These are phyloP conservation scores for Leccinum brunneo-olivaceum DNA, from an alignment of 1,284 basidiomycete species.

Conservation along the genomic window DNA sequence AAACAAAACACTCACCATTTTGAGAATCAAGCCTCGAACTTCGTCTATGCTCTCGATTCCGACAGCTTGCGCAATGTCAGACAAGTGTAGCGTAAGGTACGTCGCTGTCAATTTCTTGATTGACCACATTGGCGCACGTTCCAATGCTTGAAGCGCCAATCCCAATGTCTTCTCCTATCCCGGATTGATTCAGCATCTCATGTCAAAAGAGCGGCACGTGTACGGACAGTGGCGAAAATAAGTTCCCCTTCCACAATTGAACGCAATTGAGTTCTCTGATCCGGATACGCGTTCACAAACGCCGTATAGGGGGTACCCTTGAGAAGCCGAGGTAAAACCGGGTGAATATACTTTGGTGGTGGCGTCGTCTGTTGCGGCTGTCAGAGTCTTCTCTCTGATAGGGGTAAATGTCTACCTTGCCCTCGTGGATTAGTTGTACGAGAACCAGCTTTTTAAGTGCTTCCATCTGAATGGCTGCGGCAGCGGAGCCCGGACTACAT, in stretches of 20 bases:
- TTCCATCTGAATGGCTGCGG: conserved; percentile 73
- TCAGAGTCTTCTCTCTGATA: background rate
- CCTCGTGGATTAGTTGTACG: conserved; percentile 68
- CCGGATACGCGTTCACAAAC: conserved; percentile 59
- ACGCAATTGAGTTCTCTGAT: conserved; percentile 38
- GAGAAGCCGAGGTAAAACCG: conserved; percentile 48
- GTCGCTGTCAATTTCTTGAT: conserved; percentile 73
- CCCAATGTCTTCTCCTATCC: conserved; percentile 66
- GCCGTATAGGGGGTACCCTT: conserved; percentile 57
- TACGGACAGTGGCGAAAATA: conserved; percentile 44
- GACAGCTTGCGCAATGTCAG: conserved; percentile 60
- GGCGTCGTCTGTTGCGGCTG: conserved; percentile 37
- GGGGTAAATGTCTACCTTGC: conserved; percentile 42
- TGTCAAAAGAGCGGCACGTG: background rate
- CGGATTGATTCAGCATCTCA: conserved; percentile 12
- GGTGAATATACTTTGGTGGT: conserved; percentile 65
- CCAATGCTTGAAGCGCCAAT: conserved; percentile 58
- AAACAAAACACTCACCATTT: conserved; percentile 49
- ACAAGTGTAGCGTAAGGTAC: conserved; percentile 67
- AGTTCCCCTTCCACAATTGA: conserved; percentile 47
- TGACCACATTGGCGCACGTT: conserved; percentile 63
- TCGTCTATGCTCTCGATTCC: conserved; percentile 49
- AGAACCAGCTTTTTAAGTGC: conserved; percentile 78
- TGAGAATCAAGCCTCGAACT: conserved; percentile 53
- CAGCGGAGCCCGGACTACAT: conserved; percentile 58